Evolutionary conservation across 2,329 filamentous ascomycete species (phyloP), one percentile per base, ranked within the genome.

Genomic region (Emmonsia crescens): DNA sequence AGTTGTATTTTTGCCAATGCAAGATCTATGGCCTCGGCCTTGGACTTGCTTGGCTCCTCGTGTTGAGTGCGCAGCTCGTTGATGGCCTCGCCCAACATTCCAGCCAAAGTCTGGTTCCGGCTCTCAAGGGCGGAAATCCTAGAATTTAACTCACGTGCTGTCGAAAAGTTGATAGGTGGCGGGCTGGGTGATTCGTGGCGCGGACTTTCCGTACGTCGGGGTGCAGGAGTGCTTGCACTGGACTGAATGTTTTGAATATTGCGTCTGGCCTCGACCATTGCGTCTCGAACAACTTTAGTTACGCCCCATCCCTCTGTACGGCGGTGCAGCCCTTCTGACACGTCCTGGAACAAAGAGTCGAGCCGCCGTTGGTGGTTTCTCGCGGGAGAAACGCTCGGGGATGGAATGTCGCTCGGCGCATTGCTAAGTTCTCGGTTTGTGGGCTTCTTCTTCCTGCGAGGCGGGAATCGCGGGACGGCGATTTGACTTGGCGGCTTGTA

Each of bases 271-370:
- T 79, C 77, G 24, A 69, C 77, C 51, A 79, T 75, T 27, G 78
- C 78, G 14, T 77, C 78, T 61, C 77, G 75, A 16, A 80, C 75
- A 48, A 75, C 77, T 65, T 78, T 80, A 12, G 77, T 74, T 31
- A 80, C 77, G 5, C 77, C 77, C 78, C 78, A 80, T 4, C 73
- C 70, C 66, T 80, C 78, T 9, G 78, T 77, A 6, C 77, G 76
- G 51, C 73, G 76, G 62, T 80, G 78, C 6, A 80, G 71, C 14
- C 76, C 76, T 61, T 77, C 76, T 1, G 78, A 78, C 36, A 80
- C 77, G 65, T 80, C 78, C 62, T 79, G 77, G 33, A 80, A 75
- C 31, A 80, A 67, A 1, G 72, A 68, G 64, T 80, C 78, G 1
- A 80, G 69, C 14, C 77, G 75, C 59, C 74, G 76, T 19, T 70